A percentile compares a stretch with the other conserved stretches of the same genome.
Evolutionary conservation across 2,329 filamentous ascomycete species (phyloP).

Genomic region (Pseudogymnoascus destructans): DNA sequence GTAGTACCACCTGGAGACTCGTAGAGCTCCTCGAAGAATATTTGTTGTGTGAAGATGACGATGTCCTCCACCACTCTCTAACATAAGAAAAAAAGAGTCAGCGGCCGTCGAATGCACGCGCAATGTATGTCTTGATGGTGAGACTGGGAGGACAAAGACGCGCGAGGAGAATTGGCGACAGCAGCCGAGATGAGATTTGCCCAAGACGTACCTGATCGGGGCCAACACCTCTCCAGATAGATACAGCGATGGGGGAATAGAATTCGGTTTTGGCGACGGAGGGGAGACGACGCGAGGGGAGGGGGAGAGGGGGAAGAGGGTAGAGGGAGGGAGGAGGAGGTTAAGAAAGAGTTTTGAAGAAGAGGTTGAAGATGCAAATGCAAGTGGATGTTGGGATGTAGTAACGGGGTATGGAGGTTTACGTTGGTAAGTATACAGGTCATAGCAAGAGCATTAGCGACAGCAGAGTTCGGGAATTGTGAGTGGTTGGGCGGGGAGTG

Average conservation of each 20-base stretch:
- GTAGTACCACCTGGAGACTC: not conserved
- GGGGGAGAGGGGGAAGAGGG: slow-evolving; percentile 14
- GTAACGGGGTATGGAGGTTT: not conserved
- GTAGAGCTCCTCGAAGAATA: not conserved
- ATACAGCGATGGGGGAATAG: not conserved
- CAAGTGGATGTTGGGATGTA: slow-evolving; percentile 11
- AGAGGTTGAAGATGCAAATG: slow-evolving; percentile 11
- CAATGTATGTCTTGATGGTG: not conserved
- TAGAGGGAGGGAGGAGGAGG: slow-evolving; percentile 19
- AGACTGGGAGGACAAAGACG: not conserved
- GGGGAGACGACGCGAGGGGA: slow-evolving; percentile 18
- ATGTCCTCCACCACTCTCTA: not conserved
- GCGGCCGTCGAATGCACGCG: not conserved
- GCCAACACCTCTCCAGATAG: not conserved
- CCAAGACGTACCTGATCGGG: not conserved
- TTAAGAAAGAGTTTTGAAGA: slow-evolving; percentile 18
- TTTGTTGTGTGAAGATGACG: not conserved
- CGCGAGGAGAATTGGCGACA: slow-evolving; percentile 11
- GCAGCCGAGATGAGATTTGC: slow-evolving; percentile 17
- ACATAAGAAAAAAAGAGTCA: not conserved
- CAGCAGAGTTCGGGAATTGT: not conserved
- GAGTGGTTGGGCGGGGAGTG: not conserved
- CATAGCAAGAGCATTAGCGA: not conserved
- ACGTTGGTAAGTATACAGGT: not conserved
- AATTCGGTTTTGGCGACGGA: slow-evolving; percentile 12